phyloP scores from a whole-genome alignment of 2,329 filamentous ascomycete genomes.

The Ascochyta fabae region DNA sequence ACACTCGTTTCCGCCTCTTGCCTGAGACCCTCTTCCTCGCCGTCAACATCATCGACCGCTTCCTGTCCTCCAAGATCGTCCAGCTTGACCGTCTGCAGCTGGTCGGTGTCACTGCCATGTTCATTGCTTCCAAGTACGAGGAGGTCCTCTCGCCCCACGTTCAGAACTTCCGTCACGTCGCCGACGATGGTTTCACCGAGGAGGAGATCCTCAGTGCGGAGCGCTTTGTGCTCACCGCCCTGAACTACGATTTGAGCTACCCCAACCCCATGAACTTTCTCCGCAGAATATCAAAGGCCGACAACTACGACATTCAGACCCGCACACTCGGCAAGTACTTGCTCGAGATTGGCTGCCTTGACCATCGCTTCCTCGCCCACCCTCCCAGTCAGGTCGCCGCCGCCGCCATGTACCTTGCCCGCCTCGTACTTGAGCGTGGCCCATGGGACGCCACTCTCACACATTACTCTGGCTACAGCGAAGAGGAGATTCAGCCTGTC shows the following conservation, averaged over 20 bases:
- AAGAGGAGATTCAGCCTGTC: slow-evolving; percentile 91
- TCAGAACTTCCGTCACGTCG: slow-evolving; percentile 94
- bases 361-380: slow-evolving; percentile 91
- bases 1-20: slow-evolving; percentile 93
- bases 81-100: slow-evolving; percentile 95
- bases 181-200: slow-evolving; percentile 94
- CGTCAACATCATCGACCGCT: slow-evolving; percentile 98
- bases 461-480: slow-evolving; percentile 91
- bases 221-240: slow-evolving; percentile 85
- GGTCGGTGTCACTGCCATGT: slow-evolving; percentile 98
- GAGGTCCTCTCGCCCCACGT: slow-evolving; percentile 97
- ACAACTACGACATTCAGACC: slow-evolving; percentile 98
- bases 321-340: slow-evolving; percentile 97
- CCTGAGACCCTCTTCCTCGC: slow-evolving; percentile 96
- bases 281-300: slow-evolving; percentile 96
- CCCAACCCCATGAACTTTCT: slow-evolving; percentile 99
- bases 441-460: slow-evolving; percentile 89
- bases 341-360: slow-evolving; percentile 94
- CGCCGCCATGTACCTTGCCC: slow-evolving; percentile 91
- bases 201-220: slow-evolving; percentile 97
- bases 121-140: slow-evolving; percentile 98
- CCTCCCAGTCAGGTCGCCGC: slow-evolving; percentile 90
- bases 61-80: slow-evolving; percentile 93
- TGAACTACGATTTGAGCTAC: slow-evolving; percentile 97
- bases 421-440: slow-evolving; percentile 87